Evolutionary conservation across 164 flowering plant species (phyloP).

Genomic region (Umbellularia californica): DNA sequence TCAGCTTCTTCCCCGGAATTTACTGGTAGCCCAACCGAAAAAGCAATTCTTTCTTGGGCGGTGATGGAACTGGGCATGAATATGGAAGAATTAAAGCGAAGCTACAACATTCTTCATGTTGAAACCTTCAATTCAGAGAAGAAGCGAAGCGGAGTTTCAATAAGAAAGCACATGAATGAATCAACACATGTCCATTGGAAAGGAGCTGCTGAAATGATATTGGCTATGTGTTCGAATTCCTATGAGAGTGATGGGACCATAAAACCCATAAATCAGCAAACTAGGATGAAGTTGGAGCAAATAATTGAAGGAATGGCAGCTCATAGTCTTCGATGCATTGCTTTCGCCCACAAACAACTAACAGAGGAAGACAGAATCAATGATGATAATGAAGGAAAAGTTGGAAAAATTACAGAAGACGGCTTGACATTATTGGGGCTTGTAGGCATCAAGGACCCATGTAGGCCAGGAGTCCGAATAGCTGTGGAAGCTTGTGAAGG

Average conservation of each 20-base stretch:
- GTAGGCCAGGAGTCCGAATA: slow-evolving; percentile 44
- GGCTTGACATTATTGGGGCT: slow-evolving; percentile 40
- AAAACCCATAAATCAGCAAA: slow-evolving; percentile 12
- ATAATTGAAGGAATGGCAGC: slow-evolving; percentile 33
- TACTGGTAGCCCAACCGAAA: slow-evolving; percentile 65
- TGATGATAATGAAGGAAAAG: background rate
- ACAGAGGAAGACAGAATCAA: slow-evolving; percentile 2
- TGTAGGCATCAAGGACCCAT: slow-evolving; percentile 58
- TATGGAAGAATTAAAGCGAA: slow-evolving; percentile 18
- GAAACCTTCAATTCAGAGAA: slow-evolving; percentile 45
- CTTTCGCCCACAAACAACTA: slow-evolving; percentile 19
- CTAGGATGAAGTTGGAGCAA: slow-evolving; percentile 8
- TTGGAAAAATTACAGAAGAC: slow-evolving; percentile 22
- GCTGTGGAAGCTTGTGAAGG: slow-evolving; percentile 46
- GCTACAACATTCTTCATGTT: slow-evolving; percentile 24
- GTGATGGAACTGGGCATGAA: slow-evolving; percentile 30
- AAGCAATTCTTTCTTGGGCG: slow-evolving; percentile 60
- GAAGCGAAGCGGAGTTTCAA: slow-evolving; percentile 44
- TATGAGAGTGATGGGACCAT: slow-evolving; percentile 9
- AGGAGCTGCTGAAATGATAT: slow-evolving; percentile 77
- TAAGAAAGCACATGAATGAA: slow-evolving; percentile 29
- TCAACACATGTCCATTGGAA: slow-evolving; percentile 62
- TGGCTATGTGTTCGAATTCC: slow-evolving; percentile 55
- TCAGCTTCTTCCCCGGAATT: slow-evolving; percentile 29
- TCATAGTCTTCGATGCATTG: slow-evolving; percentile 33